phyloP scores from a whole-genome alignment of 2,329 filamentous ascomycete species.

The Aspergillus japonicus region DNA sequence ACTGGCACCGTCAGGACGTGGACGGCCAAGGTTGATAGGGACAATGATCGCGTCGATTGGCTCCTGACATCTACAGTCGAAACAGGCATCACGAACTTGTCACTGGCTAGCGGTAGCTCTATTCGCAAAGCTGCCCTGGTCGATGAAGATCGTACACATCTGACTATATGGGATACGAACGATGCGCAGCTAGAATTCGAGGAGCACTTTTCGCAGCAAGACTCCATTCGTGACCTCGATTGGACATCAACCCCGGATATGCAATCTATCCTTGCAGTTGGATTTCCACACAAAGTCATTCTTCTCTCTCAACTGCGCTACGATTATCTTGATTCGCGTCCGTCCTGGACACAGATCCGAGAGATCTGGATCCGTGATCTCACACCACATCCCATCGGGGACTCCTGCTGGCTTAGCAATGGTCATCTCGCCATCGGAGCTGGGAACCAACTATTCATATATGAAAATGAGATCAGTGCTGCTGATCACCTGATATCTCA shows the following conservation, averaged over 20 bases:
- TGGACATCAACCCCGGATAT: conserved; percentile 91
- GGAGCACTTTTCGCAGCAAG: conserved; percentile 68
- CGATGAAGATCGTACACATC: conserved; percentile 66
- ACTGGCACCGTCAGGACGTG: conserved; percentile 76
- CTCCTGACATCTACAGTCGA: conserved; percentile 77
- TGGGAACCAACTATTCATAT: conserved; percentile 86
- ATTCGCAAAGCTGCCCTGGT: conserved; percentile 85
- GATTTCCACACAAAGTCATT: conserved; percentile 81
- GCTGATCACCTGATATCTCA: conserved; percentile 60
- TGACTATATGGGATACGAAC: conserved; percentile 90
- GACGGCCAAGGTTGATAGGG: conserved; percentile 71
- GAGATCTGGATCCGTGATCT: conserved; percentile 78
- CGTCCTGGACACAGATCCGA: conserved; percentile 83
- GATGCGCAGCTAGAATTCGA: conserved; percentile 79
- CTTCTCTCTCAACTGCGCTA: conserved; percentile 85
- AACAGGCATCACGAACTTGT: conserved; percentile 69
- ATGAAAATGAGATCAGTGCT: conserved; percentile 71
- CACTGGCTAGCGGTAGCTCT: conserved; percentile 79
- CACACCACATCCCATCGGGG: conserved; percentile 86
- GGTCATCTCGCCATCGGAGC: conserved; percentile 84
- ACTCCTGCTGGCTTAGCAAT: conserved; percentile 85
- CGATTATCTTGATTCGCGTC: conserved; percentile 82
- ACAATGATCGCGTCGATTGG: conserved; percentile 69
- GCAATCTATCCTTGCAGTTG: conserved; percentile 87
- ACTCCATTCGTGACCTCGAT: conserved; percentile 80